Evolutionary conservation across 345 rosid species (phyloP), one percentile per base, ranked within the genome.

Genomic region (Geranium brycei): DNA sequence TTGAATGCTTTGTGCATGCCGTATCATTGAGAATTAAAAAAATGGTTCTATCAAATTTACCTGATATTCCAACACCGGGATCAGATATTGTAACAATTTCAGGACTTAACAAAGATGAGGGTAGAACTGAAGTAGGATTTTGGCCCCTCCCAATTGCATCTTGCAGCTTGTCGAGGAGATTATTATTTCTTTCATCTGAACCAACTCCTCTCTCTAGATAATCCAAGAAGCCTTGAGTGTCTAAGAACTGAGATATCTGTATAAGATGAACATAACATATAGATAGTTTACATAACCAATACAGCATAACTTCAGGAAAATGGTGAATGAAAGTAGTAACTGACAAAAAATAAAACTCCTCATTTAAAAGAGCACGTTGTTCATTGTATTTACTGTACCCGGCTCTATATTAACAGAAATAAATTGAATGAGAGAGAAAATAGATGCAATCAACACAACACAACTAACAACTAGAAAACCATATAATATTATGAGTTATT

Each of bases 61-160:
- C 92, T 71, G 91, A 79, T 67, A 67, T 73, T 77, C 86, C 96
- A 56, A 72, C 76, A 68, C 87, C 87, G 64, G 95, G 82, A 60
- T 91, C 99, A 4, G 96, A 87, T 76, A 95, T 88, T 58, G 97
- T 95, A 72, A 88, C 75, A 55, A 95, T 84, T 77, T 90, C 99
- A 53, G 86, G 92, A 73, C 91, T 97, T 41, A 64, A 72, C 63
- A 68, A 75, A 23, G 81, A 68, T 57, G 87, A 79, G 59, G 96
- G 92, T 66, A 93, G 76, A 80, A 86, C 72, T 15, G 92, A 90
- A 80, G 73, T 77, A 47, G 89, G 91, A 80, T 86, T 88, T 72
- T 93, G 97, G 77, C 95, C 96, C 84, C 97, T 90, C 61, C 96
- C 96, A 66, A 90, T 74, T 59, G 99, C 92, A 76, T 93, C 99